Conservation (phyloP, 192 early-diverging fungal genomes). For the Coemansia asiatica region DNA sequence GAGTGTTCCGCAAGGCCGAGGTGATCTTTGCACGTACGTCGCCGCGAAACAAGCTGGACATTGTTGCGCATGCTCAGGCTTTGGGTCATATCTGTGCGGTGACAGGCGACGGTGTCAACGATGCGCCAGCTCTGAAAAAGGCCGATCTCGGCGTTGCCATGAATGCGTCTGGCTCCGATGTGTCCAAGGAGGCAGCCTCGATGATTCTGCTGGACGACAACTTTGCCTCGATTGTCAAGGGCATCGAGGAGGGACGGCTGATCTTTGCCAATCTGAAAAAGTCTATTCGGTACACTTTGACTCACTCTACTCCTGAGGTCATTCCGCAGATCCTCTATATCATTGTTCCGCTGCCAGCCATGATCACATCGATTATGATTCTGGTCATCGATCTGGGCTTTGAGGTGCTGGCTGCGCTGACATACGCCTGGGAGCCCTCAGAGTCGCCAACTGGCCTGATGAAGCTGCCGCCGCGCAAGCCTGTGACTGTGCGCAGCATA, state of each 20-base stretch:
- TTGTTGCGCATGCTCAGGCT: conserved; percentile 87
- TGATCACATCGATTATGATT: conserved; percentile 81
- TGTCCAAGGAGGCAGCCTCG: conserved; percentile 92
- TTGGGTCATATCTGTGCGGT: conserved; percentile 97
- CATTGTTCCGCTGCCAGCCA: conserved; percentile 80
- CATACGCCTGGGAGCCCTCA: conserved; percentile 89
- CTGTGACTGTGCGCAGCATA: conserved; percentile 77
- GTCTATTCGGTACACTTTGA: conserved; percentile 87
- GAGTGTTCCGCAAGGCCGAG: conserved; percentile 90
- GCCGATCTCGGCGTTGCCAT: conserved; percentile 97
- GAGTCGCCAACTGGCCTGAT: conserved; percentile 78
- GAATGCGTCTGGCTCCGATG: conserved; percentile 93
- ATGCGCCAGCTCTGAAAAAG: conserved; percentile 94
- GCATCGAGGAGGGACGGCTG: conserved; percentile 92
- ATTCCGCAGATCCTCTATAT: conserved; percentile 83
- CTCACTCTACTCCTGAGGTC: conserved; percentile 91
- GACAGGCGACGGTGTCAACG: conserved; percentile 97
- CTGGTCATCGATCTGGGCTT: conserved; percentile 93
- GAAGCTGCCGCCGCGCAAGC: conserved; percentile 87
- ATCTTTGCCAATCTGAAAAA: conserved; percentile 97
- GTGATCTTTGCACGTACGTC: conserved; percentile 97
- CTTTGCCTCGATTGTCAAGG: conserved; percentile 91
- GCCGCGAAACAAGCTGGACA: conserved; percentile 95
- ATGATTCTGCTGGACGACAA: conserved; percentile 99
- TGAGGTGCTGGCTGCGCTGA: conserved; percentile 82